Conservation (phyloP, 345 rosid species). For the Arabidopsis thaliana region DNA sequence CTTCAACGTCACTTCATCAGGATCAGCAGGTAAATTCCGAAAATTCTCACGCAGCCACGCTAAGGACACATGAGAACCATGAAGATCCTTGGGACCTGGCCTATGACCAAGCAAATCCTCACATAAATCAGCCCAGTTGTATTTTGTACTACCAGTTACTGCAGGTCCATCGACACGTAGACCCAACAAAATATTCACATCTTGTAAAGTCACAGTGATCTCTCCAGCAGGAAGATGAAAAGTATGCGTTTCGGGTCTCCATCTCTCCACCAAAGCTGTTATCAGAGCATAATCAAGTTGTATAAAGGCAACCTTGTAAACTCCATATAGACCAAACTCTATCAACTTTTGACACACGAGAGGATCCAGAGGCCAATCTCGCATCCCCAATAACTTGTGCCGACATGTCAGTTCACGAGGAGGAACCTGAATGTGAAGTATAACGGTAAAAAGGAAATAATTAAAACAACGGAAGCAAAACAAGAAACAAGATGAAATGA, state of each 20-base stretch:
- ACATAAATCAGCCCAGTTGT: slow-evolving; percentile 50
- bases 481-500: slow-evolving; percentile 19
- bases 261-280: slow-evolving; percentile 81
- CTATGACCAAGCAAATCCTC: slow-evolving; percentile 46
- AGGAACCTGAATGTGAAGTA: slow-evolving; percentile 47
- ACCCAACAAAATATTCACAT: slow-evolving; percentile 69
- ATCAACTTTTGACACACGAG: slow-evolving; percentile 47
- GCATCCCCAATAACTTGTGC: slow-evolving; percentile 48
- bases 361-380: slow-evolving; percentile 49
- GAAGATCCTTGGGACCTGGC: slow-evolving; percentile 48
- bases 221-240: slow-evolving; percentile 81
- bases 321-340: slow-evolving; percentile 49
- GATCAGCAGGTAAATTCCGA: slow-evolving; percentile 41
- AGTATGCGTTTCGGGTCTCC: slow-evolving; percentile 79
- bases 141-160: slow-evolving; percentile 55
- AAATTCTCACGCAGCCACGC: slow-evolving; percentile 49
- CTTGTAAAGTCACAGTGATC: slow-evolving; percentile 66
- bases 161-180: slow-evolving; percentile 80
- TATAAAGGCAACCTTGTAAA: slow-evolving; percentile 75
- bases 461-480: not conserved
- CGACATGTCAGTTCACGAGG: slow-evolving; percentile 49
- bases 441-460: not conserved
- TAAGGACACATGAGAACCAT: slow-evolving; percentile 48
- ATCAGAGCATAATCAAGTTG: slow-evolving; percentile 69
- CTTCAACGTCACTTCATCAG: slow-evolving; percentile 45